Percentiles rank a stretch among this genome's conserved stretches.
Evolutionary conservation across 495 filamentous ascomycete species (phyloP).

Genomic region (Viridothelium virens): DNA sequence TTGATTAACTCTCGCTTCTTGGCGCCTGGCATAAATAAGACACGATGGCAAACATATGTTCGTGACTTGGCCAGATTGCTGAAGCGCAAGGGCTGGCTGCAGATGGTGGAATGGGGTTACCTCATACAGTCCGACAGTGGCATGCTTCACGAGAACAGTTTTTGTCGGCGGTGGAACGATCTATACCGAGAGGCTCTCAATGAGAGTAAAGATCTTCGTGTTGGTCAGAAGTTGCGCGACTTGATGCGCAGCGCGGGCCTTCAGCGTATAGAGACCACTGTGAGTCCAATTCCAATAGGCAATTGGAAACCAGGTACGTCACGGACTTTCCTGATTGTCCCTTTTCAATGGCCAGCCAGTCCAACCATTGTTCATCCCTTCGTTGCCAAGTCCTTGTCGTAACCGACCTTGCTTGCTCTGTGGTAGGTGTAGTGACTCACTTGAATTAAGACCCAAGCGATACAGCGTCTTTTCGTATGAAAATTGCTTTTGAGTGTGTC

Average conservation of each 20-base stretch:
- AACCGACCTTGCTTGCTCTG: not conserved
- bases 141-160: conserved; percentile 50
- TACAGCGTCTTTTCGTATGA: not conserved
- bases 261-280: conserved; percentile 8
- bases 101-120: conserved; percentile 83
- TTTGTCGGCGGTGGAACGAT: conserved; percentile 29
- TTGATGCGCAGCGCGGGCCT: conserved; percentile 19
- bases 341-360: too few species aligned
- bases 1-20: conserved; percentile 83
- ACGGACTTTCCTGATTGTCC: not conserved
- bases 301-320: conserved; percentile 26
- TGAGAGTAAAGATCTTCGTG: conserved; percentile 28
- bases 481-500: not conserved
- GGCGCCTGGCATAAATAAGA: conserved; percentile 63
- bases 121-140: conserved; percentile 89
- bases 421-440: too few species aligned
- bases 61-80: conserved; percentile 63
- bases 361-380: too few species aligned
- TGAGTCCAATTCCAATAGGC: conserved; percentile 21
- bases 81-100: conserved; percentile 74
- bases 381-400: not conserved
- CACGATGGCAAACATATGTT: conserved; percentile 73
- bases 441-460: too few species aligned
- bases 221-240: conserved; percentile 25
- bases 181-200: conserved; percentile 27